A percentile compares a stretch with the other conserved stretches of the same genome.
Conservation (phyloP, 2,329 filamentous ascomycete species). For the Neonectria neomacrospora region DNA sequence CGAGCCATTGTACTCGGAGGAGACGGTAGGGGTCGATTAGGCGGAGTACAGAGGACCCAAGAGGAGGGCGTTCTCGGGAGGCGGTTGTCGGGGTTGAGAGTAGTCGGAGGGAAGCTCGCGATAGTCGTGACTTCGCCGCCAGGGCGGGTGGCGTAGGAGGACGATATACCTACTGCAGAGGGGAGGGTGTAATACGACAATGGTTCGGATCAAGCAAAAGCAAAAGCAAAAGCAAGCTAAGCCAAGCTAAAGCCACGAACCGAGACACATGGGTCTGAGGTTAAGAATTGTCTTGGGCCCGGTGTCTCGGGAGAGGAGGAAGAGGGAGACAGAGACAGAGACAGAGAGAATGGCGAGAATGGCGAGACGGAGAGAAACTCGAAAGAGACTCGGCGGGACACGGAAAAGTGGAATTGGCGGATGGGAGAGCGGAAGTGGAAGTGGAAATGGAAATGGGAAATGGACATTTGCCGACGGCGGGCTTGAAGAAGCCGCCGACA, state of each 20-base stretch:
- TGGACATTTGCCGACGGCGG: slow-evolving; percentile 14
- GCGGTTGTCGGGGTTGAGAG: not conserved
- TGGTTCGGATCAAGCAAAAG: slow-evolving; percentile 9
- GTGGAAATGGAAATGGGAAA: not conserved
- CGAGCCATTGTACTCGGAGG: slow-evolving; percentile 38
- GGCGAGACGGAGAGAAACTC: not conserved
- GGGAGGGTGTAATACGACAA: not conserved
- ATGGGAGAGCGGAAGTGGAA: not conserved
- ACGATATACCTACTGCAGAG: not conserved
- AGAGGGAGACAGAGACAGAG: slow-evolving; percentile 1
- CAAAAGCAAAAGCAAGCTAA: slow-evolving; percentile 2
- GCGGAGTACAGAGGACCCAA: not conserved
- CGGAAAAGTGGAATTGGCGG: slow-evolving; percentile 15
- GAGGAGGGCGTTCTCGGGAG: not conserved
- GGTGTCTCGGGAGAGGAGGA: not conserved
- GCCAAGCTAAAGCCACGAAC: slow-evolving; percentile 9
- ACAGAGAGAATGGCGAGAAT: not conserved
- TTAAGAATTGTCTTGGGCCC: not conserved
- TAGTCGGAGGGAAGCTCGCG: not conserved
- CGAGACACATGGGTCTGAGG: slow-evolving; percentile 10
- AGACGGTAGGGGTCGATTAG: slow-evolving; percentile 6
- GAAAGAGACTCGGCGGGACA: not conserved
- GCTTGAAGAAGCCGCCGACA: slow-evolving; percentile 19
- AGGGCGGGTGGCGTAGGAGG: not conserved
- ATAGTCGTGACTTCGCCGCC: not conserved